Evolutionary conservation across 2,329 filamentous ascomycete species (phyloP), one percentile per base, ranked within the genome.

Genomic region (Pezicula neosporulosa): DNA sequence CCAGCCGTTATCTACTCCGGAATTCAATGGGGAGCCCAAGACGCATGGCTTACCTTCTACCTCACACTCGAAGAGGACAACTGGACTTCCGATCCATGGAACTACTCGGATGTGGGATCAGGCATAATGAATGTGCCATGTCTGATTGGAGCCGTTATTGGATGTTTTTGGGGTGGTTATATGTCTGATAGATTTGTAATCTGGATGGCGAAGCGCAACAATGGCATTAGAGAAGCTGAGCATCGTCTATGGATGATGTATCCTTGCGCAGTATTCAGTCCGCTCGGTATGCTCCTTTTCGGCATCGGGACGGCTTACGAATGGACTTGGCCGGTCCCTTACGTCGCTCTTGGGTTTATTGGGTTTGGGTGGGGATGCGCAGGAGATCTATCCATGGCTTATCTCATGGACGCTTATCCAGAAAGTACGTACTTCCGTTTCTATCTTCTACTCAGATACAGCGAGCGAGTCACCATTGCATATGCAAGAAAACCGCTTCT

Each of bases 21-120:
- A 8, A 63, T 82, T 21, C 79, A 82, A 59, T 83, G 80, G 80
- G 80, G 80, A 4, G 70, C 77, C 28, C 80, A 83, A 62, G 80
- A 82, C 56, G 77, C 80, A n/a, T 82, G 80, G 66, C 66, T 83
- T 19, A 77, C 77, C 1, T 82, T 83, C 61, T 82, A 83, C 55
- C 68, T 81, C 30, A 83, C 80, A 0, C 72, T 82, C 1, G 73
- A 81, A 59, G 77, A 83, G 57, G 77, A 81, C 54, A 75, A 75
- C 56, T 82, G 78, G 75, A 76, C 74, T 24, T 72, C 67, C 0
- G 65, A 68, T 9, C 80, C 80, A 0, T 83, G 77, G 73, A 75
- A 80, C 62, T 83, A 83, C 60, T 70, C 66, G 35, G 73, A 80
- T 51, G 72, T 74, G 2, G 73, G 72, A 2, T 76, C 80, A 3